phyloP scores from a whole-genome alignment of 1,284 basidiomycete species.

The Papiliotrema flavescens region DNA sequence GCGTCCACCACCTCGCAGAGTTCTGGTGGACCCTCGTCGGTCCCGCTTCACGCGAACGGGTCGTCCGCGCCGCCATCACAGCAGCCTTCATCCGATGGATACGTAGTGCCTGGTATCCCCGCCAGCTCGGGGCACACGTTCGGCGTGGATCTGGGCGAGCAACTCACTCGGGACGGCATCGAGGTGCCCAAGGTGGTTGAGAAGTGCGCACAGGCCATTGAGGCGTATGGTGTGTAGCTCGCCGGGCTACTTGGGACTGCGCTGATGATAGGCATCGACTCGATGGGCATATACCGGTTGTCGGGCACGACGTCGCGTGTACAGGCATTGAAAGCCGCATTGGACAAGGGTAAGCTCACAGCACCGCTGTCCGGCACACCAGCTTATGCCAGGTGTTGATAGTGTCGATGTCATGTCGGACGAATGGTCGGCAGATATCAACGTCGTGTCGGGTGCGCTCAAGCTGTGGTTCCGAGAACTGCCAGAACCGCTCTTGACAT shows the following conservation, averaged over 20 bases:
- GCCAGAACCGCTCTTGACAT: conserved; percentile 88
- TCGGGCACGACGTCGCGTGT: conserved; percentile 90
- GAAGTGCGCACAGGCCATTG: conserved; percentile 89
- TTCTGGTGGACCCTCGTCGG: neutral
- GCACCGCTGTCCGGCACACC: neutral
- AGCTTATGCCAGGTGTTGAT: conserved; percentile 65
- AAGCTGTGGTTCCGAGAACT: conserved; percentile 97
- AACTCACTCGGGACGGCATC: conserved; percentile 81
- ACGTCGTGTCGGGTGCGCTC: conserved; percentile 86
- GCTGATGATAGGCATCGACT: conserved; percentile 57
- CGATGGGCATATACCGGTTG: conserved; percentile 89
- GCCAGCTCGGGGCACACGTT: conserved; percentile 60
- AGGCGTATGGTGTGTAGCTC: conserved; percentile 61
- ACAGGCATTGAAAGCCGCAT: conserved; percentile 70
- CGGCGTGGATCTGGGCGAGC: conserved; percentile 85
- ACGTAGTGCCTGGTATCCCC: conserved; percentile 26
- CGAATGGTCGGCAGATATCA: conserved; percentile 91
- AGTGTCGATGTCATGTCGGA: conserved; percentile 77
- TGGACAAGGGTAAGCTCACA: conserved; percentile 70
- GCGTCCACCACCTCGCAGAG: neutral
- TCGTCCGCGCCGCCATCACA: conserved; percentile 8
- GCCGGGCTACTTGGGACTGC: neutral
- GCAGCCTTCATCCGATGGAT: conserved; percentile 15
- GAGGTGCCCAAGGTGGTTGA: conserved; percentile 85
- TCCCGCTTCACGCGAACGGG: conserved; percentile 1